Evolutionary conservation across 1,284 basidiomycete genomes (phyloP), one percentile per base, ranked within the genome.

Genomic region (Ceratobasidium sp.): DNA sequence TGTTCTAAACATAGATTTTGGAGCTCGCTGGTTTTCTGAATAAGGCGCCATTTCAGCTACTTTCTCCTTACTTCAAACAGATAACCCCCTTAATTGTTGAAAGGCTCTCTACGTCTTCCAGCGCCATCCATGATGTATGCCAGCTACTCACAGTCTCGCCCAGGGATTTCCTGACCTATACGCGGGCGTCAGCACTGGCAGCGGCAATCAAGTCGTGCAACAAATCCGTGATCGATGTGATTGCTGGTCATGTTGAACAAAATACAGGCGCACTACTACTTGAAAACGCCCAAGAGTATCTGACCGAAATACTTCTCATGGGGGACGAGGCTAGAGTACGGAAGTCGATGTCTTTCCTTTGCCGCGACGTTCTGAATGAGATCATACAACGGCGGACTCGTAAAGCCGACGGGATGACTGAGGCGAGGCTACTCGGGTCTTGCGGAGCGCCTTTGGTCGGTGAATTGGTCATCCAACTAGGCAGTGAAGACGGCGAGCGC

Each of bases 391-490:
- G 74, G 72, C 9, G 67, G 72, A 72, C n/a, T 73, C 76, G 1
- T 83, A 89, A 69, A 81, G 82, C 60, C 77, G 84, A 2, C 76
- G 77, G 50, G 83, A 79, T 64, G 60, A 53, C 30, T 23, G 60
- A 64, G 27, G 30, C 60, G 39, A 54, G 49, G 60, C 76, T 92
- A 23, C 82, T 92, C 47, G 84, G 83, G 56, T 86, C 85, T 69
- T 88, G 84, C 71, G 78, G 87, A 29, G 83, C 90, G 0, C 82
- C 85, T 4, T 78, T 94, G 19, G 79, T 95, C 16, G 86, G 87
- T 1, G 85, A 88, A 69, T 79, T 96, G n/a, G 86, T 93, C 21
- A 82, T 91, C 25, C 82, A 83, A 8, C 79, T 94, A 73, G 93
- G 91, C 2, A 86, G 93, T 72, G 82, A 86, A 56, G 82, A 86